These are phyloP conservation scores for Carpinus viminea DNA, from an alignment of 306 rosid species.

Conservation along the genomic window DNA sequence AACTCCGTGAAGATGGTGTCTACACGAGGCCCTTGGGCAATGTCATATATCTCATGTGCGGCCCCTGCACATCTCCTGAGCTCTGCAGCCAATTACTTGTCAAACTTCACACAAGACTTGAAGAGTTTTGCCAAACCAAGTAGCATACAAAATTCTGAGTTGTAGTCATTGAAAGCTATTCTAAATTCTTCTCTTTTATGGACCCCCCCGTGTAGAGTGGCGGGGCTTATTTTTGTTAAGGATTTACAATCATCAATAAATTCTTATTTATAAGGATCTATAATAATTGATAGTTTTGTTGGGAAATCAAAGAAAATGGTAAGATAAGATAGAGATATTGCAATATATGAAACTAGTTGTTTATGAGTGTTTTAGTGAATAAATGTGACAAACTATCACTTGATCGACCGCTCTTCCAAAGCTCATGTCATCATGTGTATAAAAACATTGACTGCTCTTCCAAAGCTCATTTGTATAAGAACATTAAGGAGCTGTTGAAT, in stretches of 20 bases:
- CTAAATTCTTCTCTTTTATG: not conserved
- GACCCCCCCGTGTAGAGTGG: not conserved
- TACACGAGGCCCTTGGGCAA: constrained; percentile 85
- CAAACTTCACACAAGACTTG: constrained; percentile 65
- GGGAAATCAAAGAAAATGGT: too few relatives aligned
- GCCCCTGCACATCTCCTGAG: constrained; percentile 84
- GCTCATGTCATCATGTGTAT: too few relatives aligned
- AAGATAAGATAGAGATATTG: too few relatives aligned
- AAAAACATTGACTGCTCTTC: not conserved
- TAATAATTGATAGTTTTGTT: not conserved
- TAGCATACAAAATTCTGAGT: constrained; percentile 16
- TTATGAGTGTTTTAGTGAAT: too few relatives aligned
- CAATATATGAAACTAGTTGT: too few relatives aligned
- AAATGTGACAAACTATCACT: too few relatives aligned
- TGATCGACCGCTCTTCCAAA: too few relatives aligned
- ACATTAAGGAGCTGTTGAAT: too few relatives aligned
- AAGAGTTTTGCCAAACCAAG: constrained; percentile 47
- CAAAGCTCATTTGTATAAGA: not conserved
- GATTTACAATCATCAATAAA: not conserved
- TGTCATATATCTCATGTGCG: constrained; percentile 84
- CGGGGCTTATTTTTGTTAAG: not conserved
- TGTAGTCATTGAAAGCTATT: not conserved
- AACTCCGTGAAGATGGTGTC: constrained; percentile 74
- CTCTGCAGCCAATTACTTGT: constrained; percentile 64
- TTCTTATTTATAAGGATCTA: not conserved